Base-by-base conservation (phyloP, 495 filamentous ascomycete species). In the Xylaria flabelliformis region DNA sequence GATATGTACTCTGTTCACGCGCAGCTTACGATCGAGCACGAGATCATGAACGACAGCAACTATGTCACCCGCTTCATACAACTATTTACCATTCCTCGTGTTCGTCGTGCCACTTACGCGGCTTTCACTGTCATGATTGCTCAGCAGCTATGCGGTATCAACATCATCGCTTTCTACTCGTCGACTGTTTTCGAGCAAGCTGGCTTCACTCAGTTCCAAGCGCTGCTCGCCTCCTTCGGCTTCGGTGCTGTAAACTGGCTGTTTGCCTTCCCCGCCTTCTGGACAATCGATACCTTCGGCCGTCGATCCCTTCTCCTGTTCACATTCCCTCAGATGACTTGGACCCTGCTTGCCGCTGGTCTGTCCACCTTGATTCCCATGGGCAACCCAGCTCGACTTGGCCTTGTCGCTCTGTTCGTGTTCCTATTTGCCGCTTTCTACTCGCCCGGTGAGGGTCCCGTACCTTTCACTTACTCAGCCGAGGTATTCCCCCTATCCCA, bases 61-160 rank as follows among this genome's bases (percentile, higher is more conserved):
- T 90, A 89, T 74, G 15, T 83, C 71, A 83, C 80, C 9, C 85
- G 90, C 26, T 86, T 91, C 73, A 63, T 78, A 26, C 80, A 90
- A 75, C 85, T 91, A 1, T 91, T 89, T 75, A 89, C 84, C 55
- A 82, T 89, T 41, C 88, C 88, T 15, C 86, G 90, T n/a, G 82
- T 90, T 0, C 84, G 88, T 39, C 85, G 89, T n/a, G 90, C 89
- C 34, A 90, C 83, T 58, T 70, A 88, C 3, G 90, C 88, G 4
- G 82, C 89, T 36, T 90, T 90, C 73, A 85, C 88, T 34, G 91
- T 92, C 69, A 93, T 92, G 91, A 88, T 92, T 67, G 89, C 89
- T 4, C 92, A 96, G 83, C 93, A 97, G 81, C 93, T 97, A 90
- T 96, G 93, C 78, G 92, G 92, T 72, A 92, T 91, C 77, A 92